Conservation (phyloP, 306 rosid genomes). For the Arachis hypogaea region DNA sequence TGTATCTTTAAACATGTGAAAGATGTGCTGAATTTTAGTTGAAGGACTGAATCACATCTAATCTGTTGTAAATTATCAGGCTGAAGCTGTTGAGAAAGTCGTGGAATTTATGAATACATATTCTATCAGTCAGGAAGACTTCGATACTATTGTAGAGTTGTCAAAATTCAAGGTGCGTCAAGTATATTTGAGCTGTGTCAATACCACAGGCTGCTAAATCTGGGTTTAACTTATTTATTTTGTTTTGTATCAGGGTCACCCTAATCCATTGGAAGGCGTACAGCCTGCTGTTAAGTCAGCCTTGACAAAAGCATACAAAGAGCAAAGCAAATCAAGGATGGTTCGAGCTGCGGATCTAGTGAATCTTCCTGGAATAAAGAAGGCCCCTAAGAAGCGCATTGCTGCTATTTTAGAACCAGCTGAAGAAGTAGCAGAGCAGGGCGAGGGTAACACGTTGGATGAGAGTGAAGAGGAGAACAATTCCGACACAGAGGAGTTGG, state of each 20-base stretch:
- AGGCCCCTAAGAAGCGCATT: conserved; percentile 81
- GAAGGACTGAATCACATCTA: conserved; percentile 21
- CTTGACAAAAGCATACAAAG: conserved; percentile 89
- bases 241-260: conserved; percentile 64
- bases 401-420: conserved; percentile 88
- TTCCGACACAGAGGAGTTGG: conserved; percentile 68
- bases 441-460: conserved; percentile 50
- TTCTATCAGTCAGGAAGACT: conserved; percentile 87
- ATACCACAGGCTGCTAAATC: conserved; percentile 17
- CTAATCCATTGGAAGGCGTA: conserved; percentile 80
- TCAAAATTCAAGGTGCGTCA: conserved; percentile 82
- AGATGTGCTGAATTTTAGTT: conserved; percentile 27
- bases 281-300: conserved; percentile 79
- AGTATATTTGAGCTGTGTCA: conserved; percentile 9
- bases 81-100: conserved; percentile 80
- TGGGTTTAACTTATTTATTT: conserved; percentile 8
- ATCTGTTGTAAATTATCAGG: conserved; percentile 57
- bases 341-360: conserved; percentile 77
- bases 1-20: conserved; percentile 22
- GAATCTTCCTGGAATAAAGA: conserved; percentile 74
- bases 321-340: conserved; percentile 67
- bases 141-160: conserved; percentile 76
- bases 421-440: conserved; percentile 62
- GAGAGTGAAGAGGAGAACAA: conserved; percentile 76
- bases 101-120: conserved; percentile 90